Evolutionary conservation across 179 eudicot species (phyloP), one percentile per base, ranked within the genome.

Genomic region (Nepenthes alata): DNA sequence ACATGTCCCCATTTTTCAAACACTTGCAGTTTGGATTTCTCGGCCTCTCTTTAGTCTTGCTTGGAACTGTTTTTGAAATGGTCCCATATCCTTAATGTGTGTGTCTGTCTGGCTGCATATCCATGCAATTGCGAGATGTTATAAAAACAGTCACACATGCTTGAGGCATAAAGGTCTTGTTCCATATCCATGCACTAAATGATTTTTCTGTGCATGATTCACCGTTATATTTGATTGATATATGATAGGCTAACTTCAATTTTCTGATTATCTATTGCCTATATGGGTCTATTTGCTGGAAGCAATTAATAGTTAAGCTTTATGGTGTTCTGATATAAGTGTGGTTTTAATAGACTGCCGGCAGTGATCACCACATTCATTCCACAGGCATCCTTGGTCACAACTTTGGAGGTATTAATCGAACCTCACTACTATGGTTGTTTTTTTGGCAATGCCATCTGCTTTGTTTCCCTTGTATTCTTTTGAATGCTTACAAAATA

Each of bases 351-450:
- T 82, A 88, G 97, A 77, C 77, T 77, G 57, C 67, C 86, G 11
- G 73, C 71, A 57, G 57, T 73, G 16, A 54, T 37, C 59, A 63
- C 63, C 48, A 74, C 72, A 59, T 57, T 80, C 58, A 67, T 76
- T 72, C 78, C 78, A 35, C 81, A 66, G 66, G 96, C 94, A 47
- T 81, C 85, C 56, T 66, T 83, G 65, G 71, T 89, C 51, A 67
- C 95, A 37, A 74, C 83, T 54, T 84, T 88, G 62, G 89, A 85
- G 96, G 96, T 88, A 79, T 62, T 56, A 44, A 59, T 63, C 25
- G 35, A 39, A 47, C 34, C 14, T 55, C 51, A 16, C 52, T 45
- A 9, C 38, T 55, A 9, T 16, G 15, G 37, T 16, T 64, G 67
- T 55, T 14, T 54, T 3, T 2, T 13, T 6, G 6, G 34, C 11